phyloP scores from a whole-genome alignment of 139 green algal genomes.

The Tetradesmus obliquus region DNA sequence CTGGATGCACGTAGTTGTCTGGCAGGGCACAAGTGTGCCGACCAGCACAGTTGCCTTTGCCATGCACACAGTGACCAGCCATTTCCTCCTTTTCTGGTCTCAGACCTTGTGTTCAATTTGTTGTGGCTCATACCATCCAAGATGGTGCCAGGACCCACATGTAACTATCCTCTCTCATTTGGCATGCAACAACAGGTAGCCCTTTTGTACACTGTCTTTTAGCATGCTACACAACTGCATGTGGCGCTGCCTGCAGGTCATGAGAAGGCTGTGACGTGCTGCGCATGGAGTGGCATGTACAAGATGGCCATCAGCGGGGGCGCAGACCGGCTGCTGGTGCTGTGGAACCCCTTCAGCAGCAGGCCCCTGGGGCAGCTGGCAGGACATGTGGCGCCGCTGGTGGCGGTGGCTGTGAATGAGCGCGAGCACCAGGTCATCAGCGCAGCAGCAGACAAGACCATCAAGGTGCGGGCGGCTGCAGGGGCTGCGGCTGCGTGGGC shows the following conservation, averaged over 20 bases:
- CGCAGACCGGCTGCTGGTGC: neutral
- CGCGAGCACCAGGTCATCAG: conserved; percentile 35
- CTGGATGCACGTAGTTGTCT: too few species aligned
- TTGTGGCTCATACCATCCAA: too few species aligned
- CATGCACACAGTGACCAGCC: neutral
- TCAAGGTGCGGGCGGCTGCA: conserved; percentile 18
- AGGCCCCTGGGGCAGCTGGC: conserved; percentile 1
- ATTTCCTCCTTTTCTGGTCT: too few species aligned
- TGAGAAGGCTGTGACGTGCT: conserved; percentile 30
- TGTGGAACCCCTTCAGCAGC: conserved; percentile 46
- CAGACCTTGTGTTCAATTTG: too few species aligned
- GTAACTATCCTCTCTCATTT: too few species aligned
- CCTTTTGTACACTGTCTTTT: neutral
- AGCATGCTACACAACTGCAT: neutral
- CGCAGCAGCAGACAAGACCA: conserved; percentile 21
- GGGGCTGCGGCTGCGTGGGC: neutral
- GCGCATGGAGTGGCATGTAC: conserved; percentile 29
- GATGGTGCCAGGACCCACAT: too few species aligned
- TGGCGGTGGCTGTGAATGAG: conserved; percentile 30
- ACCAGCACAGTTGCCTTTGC: too few species aligned
- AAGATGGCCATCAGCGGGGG: conserved; percentile 35
- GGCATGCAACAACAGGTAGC: too few species aligned
- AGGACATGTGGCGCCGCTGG: neutral
- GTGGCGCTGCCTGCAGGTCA: conserved; percentile 13
- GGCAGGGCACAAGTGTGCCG: too few species aligned